phyloP scores from a whole-genome alignment of 148 eudicot genomes.

The Salicornia ramosissima region DNA sequence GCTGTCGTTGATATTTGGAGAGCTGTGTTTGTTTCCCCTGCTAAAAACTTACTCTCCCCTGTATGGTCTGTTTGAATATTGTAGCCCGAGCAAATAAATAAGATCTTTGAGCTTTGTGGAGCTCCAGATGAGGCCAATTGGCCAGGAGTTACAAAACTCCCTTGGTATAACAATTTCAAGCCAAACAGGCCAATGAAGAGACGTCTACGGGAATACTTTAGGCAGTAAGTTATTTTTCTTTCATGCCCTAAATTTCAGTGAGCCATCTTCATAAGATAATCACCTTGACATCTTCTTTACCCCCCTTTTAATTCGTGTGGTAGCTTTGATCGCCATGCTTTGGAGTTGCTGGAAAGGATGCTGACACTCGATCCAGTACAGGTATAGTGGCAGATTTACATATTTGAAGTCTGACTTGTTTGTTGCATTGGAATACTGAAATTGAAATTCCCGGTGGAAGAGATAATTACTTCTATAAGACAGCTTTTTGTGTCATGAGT shows the following conservation, averaged over 20 bases:
- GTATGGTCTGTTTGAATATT: constrained; percentile 18
- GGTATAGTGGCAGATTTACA: constrained; percentile 34
- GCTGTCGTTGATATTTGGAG: not conserved
- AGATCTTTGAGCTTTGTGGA: constrained; percentile 89
- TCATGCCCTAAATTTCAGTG: not conserved
- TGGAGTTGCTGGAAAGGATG: constrained; percentile 85
- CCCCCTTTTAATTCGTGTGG: constrained; percentile 4
- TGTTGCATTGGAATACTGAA: not conserved
- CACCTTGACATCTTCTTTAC: not conserved
- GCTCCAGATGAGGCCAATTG: constrained; percentile 83
- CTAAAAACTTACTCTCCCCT: not conserved
- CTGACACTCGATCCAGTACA: constrained; percentile 85
- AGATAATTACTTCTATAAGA: not conserved
- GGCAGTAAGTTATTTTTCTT: constrained; percentile 49
- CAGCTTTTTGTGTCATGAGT: too few relatives aligned
- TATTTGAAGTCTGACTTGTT: not conserved
- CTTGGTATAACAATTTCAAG: constrained; percentile 79
- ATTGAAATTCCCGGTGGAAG: not conserved
- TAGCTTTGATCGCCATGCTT: constrained; percentile 90
- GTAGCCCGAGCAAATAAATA: constrained; percentile 91
- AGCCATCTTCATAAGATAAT: not conserved
- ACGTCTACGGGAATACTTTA: constrained; percentile 73
- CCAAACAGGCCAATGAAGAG: constrained; percentile 71
- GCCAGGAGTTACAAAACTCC: constrained; percentile 93
- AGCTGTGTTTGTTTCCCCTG: constrained; percentile 3